Evolutionary conservation across 164 flowering plant genomes (phyloP), one percentile per base, ranked within the genome.

Genomic region (Litsea cubeba): DNA sequence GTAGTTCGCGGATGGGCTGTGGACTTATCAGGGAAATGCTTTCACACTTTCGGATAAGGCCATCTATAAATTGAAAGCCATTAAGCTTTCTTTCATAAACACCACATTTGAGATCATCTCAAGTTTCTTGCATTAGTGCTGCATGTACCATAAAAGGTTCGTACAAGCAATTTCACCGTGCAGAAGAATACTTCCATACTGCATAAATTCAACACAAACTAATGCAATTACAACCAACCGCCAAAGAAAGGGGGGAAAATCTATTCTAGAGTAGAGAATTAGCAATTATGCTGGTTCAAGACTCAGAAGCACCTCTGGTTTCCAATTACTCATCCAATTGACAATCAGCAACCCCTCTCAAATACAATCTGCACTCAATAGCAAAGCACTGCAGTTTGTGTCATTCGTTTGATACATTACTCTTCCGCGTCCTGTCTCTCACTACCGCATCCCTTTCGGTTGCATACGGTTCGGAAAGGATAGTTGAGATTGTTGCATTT

Each of bases 401-500:
- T 12, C n/a, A 28, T 32, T 12, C 10, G 12, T 22, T 49, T 10
- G 30, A 24, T 12, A 69, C 54, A 50, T 71, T 79, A 80, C 5
- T 79, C 73, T 23, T 32, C 71, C 12, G 72, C 20, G 69, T 68
- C 75, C 32, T 84, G 76, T 68, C 74, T 82, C 74, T 81, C 84
- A 60, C 50, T 74, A 49, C 81, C 84, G 54, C 87, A 84, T 15
- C 82, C 86, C 78, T 84, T 84, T 50, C 84, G 74, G 72, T 84
- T 84, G 79, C 87, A 84, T 12, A 82, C 84, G 24, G 82, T 82
- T 73, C 84, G 81, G 74, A 84, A 84, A 65, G 83, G 87, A 50
- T 84, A 82, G 78, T 84, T 84, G 50, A 84, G 69, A 65, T 84
- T 84, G 46, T 73, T 78, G 67, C 87, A 84, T 76, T 80, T 82